Evolutionary conservation across 2,329 filamentous ascomycete genomes (phyloP), one percentile per base, ranked within the genome.

Genomic region (Claviceps maximensis): DNA sequence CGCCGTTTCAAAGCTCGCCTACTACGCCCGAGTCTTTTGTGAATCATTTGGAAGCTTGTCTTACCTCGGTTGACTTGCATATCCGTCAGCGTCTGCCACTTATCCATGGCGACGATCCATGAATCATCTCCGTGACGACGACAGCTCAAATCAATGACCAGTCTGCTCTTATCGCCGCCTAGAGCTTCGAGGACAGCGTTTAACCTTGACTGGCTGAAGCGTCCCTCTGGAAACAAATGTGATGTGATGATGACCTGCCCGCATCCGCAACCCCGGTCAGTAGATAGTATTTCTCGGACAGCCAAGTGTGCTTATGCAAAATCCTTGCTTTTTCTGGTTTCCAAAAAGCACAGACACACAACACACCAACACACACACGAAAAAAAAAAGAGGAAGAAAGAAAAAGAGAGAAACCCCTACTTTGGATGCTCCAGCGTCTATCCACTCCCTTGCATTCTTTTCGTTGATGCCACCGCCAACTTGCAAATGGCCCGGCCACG

Each of bases 51-150:
- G 21, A 25, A 33, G 31, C n/a, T 10, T 17, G 31, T 59, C 68
- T 57, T 71, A 90, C 91, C 87, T 76, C 87, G 75, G 58, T 84
- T 91, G 58, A 98, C 82, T 66, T 96, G 89, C 83, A 95, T 95
- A 63, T 96, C 88, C 1, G 93, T 97, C 53, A 97, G 84, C 1
- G 89, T 95, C 75, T 97, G 93, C 93, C 93, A 98, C 68, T 95
- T 95, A 69, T 98, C 88, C 85, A 95, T 98, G 53, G 93, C 91
- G n/a, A 98, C 93, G 62, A 87, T 89, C 93, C 93, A 98, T 41
- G 74, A 84, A 53, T 84, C 75, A 3, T 75, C 72, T 40, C 77
- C 86, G 55, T 83, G 84, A 54, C 83, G 77, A 50, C 93, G 82
- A 66, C 93, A 98, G 69, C 89, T 95, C 25, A 98, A 78, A 65